Base-by-base conservation (phyloP, 208 protist species). In the Trypanosoma boissoni region DNA sequence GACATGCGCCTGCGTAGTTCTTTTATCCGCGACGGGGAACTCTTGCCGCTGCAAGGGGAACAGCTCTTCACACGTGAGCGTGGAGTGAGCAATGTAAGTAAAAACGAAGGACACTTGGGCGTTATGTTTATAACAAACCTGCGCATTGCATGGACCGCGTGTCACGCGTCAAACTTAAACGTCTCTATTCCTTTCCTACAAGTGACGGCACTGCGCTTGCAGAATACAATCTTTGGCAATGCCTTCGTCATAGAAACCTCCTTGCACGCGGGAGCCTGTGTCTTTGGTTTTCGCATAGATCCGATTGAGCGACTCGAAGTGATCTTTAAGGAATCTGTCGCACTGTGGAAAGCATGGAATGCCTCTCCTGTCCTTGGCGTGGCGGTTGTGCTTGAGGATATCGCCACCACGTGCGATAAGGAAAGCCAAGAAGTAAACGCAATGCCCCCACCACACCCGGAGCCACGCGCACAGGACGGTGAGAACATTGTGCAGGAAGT, bases 151-250 rank as follows among this genome's bases (percentile, higher is more conserved):
- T 99, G 97, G 97, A 92, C 91, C 57, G 87, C 91, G 0, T 76
- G 83, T 31, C 50, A 75, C 6, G 60, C 76, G 1, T 83, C 92
- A 41, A 86, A 90, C 72, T 97, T 98, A 59, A 99, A 99, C 75
- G 91, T 98, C 21, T 96, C 83, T 24, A 94, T 99, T 43, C 97
- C 97, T 18, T 98, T 98, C 57, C 45, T 98, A 18, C 95, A 98
- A 67, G 76, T 98, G 20, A 84, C 72, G 21, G 70, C 68, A 24
- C 31, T 97, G 14, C 68, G 68, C 32, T 59, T 88, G 12, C 81
- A 91, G 58, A 68, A 86, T 23, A 94, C 89, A 14, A 88, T 83
- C 36, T 94, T 91, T 57, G 92, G 93, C 2, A 61, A 55, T 20
- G 80, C 88, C 7, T 72, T 98, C 16, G 83, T 96, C 0, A 48